Evolutionary conservation across 2,329 filamentous ascomycete genomes (phyloP), one percentile per base, ranked within the genome.

Genomic region (Xylariaceae sp.): DNA sequence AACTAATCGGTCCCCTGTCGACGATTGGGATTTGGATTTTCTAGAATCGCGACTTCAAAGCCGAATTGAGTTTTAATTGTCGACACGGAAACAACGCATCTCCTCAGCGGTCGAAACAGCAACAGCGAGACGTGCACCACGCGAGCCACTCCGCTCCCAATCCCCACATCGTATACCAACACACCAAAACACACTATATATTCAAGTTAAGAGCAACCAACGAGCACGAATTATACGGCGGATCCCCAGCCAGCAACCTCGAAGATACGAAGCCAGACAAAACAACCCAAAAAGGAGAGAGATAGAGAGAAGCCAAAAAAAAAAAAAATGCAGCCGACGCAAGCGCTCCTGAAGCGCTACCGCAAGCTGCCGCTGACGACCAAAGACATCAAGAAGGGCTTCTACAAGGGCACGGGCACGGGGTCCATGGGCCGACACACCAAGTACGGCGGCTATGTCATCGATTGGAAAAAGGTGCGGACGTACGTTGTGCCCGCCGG

Each of bases 341-440:
- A 84, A 69, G 74, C 79, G 63, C 87, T 96, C 69, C 82, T 83
- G 67, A 78, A 86, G 73, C 83, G 85, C 56, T 84, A 92, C 69
- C 85, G 87, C 75, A 92, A 94, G 71, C 80, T 93, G 57, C 82
- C 84, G 50, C 85, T 99, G 70, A 97, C 91, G 11, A 96, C 94
- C 66, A 99, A 99, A 78, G 88, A 95, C 76, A 88, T 94, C 73
- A 90, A 89, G 74, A 91, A 92, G 72, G 94, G 93, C 66, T 99
- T 88, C 85, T 99, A 99, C 86, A 98, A 98, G 82, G 95, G 95
- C 73, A 97, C 90, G 69, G 84, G 93, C 43, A 89, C 92, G 1
- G 95, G 95, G 1, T 87, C 90, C 37, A 92, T 96, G 87, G 95
- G 95, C 74, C 78, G 81, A 12, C 91, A 96, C 77, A 93, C 90